These are phyloP conservation scores for Erigeron canadensis DNA, from an alignment of 129 eudicot species.

Conservation along the genomic window DNA sequence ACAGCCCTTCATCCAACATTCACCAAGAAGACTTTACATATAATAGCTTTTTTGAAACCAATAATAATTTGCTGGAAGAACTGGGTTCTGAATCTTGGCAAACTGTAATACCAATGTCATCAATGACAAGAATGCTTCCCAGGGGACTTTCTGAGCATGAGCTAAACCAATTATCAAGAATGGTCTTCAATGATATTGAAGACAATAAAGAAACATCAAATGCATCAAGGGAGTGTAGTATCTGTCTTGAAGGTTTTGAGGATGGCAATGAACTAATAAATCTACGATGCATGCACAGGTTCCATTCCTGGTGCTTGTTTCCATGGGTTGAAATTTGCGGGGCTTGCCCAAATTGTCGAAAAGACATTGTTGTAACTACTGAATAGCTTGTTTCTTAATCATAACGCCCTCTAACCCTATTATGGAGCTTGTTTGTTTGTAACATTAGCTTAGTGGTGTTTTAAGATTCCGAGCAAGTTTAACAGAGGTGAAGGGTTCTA, in stretches of 20 bases:
- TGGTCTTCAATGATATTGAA: conserved; percentile 32
- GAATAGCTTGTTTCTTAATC: conserved; percentile 21
- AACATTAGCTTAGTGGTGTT: conserved; percentile 1
- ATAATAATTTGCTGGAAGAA: conserved; percentile 39
- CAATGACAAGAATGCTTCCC: conserved; percentile 38
- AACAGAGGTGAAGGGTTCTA: neutral
- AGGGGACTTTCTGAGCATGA: conserved; percentile 57
- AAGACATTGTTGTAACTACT: conserved; percentile 32
- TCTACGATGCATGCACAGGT: conserved; percentile 68
- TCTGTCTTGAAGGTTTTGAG: conserved; percentile 73
- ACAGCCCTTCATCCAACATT: conserved; percentile 31
- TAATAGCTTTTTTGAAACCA: conserved; percentile 34
- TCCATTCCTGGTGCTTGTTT: conserved; percentile 67
- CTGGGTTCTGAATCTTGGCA: conserved; percentile 24
- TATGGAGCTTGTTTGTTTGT: conserved; percentile 1
- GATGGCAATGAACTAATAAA: conserved; percentile 61
- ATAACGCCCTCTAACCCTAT: conserved; percentile 8
- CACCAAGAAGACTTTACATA: conserved; percentile 23
- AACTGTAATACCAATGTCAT: conserved; percentile 19
- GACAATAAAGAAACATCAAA: conserved; percentile 25
- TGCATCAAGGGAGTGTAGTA: conserved; percentile 68
- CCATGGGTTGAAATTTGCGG: conserved; percentile 86
- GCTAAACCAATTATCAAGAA: conserved; percentile 36
- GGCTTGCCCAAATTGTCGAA: conserved; percentile 90
- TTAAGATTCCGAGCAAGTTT: neutral